Conservation (phyloP, 1,284 basidiomycete species). For the Naganishia sp. region DNA sequence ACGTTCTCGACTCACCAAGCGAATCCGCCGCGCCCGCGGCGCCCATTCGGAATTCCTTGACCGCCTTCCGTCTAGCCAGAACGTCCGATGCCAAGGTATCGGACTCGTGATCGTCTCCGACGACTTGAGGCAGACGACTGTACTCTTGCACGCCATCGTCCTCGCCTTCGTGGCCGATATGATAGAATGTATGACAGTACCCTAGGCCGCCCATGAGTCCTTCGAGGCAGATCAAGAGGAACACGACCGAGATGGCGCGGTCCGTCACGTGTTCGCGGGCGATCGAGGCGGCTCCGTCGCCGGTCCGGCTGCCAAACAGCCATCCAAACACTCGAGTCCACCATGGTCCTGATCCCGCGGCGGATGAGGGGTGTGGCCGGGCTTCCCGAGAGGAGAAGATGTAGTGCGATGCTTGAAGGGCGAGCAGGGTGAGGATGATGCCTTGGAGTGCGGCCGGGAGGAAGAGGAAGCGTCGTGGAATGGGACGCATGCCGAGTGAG, state of each 20-base stretch:
- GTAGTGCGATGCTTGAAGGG: slow-evolving; percentile 53
- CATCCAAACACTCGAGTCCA: slow-evolving; percentile 14
- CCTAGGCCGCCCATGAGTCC: slow-evolving; percentile 87
- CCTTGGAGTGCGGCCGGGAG: slow-evolving; percentile 59
- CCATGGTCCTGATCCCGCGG: slow-evolving; percentile 31
- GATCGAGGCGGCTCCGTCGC: background rate
- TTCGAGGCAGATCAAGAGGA: slow-evolving; percentile 76
- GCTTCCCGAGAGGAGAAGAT: slow-evolving; percentile 47
- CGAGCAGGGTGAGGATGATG: slow-evolving; percentile 61
- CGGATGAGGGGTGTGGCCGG: slow-evolving; percentile 36
- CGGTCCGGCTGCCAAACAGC: background rate
- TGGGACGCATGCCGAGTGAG: slow-evolving; percentile 78
- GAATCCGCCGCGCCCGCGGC: slow-evolving; percentile 65
- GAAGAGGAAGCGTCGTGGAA: slow-evolving; percentile 70
- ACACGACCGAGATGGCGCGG: slow-evolving; percentile 66
- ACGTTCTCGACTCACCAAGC: slow-evolving; percentile 40
- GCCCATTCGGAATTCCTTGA: slow-evolving; percentile 84
- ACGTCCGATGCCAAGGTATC: slow-evolving; percentile 52
- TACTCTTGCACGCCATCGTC: slow-evolving; percentile 4
- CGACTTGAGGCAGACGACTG: background rate
- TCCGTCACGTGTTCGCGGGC: slow-evolving; percentile 38
- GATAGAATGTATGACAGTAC: slow-evolving; percentile 89
- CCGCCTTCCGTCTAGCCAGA: slow-evolving; percentile 51
- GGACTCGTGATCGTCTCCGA: slow-evolving; percentile 35
- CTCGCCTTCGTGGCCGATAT: slow-evolving; percentile 69